Base-by-base conservation (phyloP, 2,329 filamentous ascomycete genomes). In the Apiospora phragmitis region DNA sequence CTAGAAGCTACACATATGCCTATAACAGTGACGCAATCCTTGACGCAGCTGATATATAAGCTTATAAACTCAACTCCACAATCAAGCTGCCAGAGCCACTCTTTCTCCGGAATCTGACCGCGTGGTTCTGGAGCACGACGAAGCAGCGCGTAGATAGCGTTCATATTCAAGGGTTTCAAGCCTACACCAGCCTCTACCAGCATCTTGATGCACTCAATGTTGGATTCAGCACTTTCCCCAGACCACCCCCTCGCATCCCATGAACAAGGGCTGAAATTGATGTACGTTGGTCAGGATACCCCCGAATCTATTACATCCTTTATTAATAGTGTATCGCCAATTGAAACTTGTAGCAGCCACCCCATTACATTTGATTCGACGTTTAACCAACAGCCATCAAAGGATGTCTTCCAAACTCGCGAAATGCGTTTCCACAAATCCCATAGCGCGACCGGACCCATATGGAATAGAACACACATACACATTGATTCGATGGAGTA, bases 1-100 rank as follows among this genome's bases (percentile, higher is more conserved):
- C 8, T 35, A 32, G 55, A 29, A 14, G 55, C 29, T 12, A 8
- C 55, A 38, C 29, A 62, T 4, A 62, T 38, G 18, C 55, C 55
- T n/a, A 2, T 12, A 0, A 62, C 55, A n/a, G 32, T 38, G 18
- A 62, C 55, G 4, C 18, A 62, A 4, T 38, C 32, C 3, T 38
- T 12, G 1, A 62, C 3, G 8, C 0, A 9, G 3, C 9, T 18
- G 4, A 3, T 38, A 2, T 2, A n/a, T 7, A n/a, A 12, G 8
- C 18, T 29, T 6, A 9, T 6, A 32, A 18, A 3, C 9, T 21
- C 2, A 1, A 16, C 24, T 11, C 14, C 4, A 12, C 6, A 3
- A 51, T 51, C 47, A 51, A 51, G 47, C 16, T 29, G 24, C 6
- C 8, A 14, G 4, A 51, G 47, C 47, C 47, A 14, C 11, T 4